phyloP scores from a whole-genome alignment of 331 rosid genomes.

The Erythrophleum ivorense region DNA sequence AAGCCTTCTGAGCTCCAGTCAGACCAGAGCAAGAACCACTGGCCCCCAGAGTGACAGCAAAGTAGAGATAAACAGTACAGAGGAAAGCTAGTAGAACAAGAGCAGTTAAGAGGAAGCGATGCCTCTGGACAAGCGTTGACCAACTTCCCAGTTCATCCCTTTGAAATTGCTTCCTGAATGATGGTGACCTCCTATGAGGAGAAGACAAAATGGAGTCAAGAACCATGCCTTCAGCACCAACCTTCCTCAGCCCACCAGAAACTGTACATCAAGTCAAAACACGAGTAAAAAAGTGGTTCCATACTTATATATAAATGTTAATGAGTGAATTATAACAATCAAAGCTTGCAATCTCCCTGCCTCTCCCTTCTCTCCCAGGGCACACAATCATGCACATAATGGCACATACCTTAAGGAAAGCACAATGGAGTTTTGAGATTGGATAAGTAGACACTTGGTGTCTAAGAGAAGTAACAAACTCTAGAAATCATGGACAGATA shows the following conservation, averaged over 20 bases:
- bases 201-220: slow-evolving; percentile 80
- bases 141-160: slow-evolving; percentile 75
- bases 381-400: background rate
- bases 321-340: background rate
- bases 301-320: background rate
- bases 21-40: slow-evolving; percentile 61
- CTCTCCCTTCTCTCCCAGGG: too few relatives aligned
- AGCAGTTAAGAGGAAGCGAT: slow-evolving; percentile 73
- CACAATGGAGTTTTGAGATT: background rate
- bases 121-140: slow-evolving; percentile 70
- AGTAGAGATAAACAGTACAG: slow-evolving; percentile 86
- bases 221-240: slow-evolving; percentile 65
- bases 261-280: slow-evolving; percentile 33
- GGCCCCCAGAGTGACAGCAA: slow-evolving; percentile 71
- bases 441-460: background rate
- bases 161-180: slow-evolving; percentile 64
- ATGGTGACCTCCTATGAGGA: slow-evolving; percentile 71
- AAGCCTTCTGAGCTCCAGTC: slow-evolving; percentile 60
- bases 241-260: slow-evolving; percentile 52
- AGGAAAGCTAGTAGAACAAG: slow-evolving; percentile 62
- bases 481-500: slow-evolving; percentile 1
- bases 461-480: background rate
- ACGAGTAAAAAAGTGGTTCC: background rate
- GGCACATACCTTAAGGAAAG: background rate
- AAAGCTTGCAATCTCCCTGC: background rate